Percentiles rank a stretch among this genome's conserved stretches.
These are phyloP conservation scores for Micractinium sp. DNA, from an alignment of 139 green algal genomes.

Conservation along the genomic window DNA sequence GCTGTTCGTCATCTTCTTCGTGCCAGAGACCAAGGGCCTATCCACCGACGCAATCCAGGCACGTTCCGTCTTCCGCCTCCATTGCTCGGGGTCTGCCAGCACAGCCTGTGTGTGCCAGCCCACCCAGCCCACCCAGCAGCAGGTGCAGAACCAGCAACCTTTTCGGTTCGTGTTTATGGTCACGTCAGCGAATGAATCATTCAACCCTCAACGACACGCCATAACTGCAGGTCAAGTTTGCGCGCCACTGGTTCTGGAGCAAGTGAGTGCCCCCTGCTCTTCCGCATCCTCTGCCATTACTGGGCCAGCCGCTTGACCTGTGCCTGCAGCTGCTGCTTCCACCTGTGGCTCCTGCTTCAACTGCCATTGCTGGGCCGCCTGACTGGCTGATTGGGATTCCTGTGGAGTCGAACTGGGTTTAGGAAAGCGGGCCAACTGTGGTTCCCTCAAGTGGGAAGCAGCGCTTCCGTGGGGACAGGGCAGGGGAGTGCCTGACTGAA, in stretches of 20 bases:
- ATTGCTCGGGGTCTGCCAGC: too few relatives aligned
- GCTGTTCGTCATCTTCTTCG: conserved; percentile 52
- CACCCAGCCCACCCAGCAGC: too few relatives aligned
- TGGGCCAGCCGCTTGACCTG: neutral
- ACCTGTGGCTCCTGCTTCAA: neutral
- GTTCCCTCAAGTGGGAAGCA: too few relatives aligned
- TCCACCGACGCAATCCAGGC: conserved; percentile 52
- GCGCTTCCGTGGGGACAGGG: too few relatives aligned
- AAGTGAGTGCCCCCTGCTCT: neutral
- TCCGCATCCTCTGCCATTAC: neutral
- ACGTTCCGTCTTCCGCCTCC: neutral
- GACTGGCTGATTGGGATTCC: neutral
- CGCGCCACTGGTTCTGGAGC: conserved; percentile 24
- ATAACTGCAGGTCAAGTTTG: neutral
- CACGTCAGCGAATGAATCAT: neutral
- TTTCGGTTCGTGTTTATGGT: too few relatives aligned
- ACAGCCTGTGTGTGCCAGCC: too few relatives aligned
- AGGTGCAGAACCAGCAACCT: too few relatives aligned
- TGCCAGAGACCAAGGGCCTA: conserved; percentile 75
- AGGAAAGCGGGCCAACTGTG: neutral
- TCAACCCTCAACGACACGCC: neutral
- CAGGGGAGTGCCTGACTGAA: too few relatives aligned
- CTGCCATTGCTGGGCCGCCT: neutral
- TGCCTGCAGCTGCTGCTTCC: neutral
- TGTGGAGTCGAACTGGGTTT: neutral